Evolutionary conservation across 2,329 filamentous ascomycete species (phyloP), one percentile per base, ranked within the genome.

Genomic region (Cercospora janseana): DNA sequence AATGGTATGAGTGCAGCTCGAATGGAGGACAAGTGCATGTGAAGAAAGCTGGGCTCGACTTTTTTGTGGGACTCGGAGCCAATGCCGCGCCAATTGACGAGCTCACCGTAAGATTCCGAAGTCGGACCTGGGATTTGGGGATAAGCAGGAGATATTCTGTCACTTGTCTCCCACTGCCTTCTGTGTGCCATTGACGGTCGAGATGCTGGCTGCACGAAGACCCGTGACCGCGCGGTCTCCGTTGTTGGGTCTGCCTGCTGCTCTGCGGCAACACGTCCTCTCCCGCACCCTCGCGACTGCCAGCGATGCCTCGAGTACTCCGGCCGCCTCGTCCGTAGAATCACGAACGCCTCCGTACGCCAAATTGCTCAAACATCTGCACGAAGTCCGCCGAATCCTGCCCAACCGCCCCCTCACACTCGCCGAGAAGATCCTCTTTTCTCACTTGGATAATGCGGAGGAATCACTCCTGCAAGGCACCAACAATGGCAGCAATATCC

Each of bases 381-480:
- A 81, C 56, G 78, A 89, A 66, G 91, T 95, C 24, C 78, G 82
- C 46, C 79, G 80, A 46, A 81, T 95, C 7, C 79, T 96, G 26
- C 71, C 76, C 6, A 69, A 70, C 12, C 73, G 79, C 23, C 70
- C 78, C 49, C 81, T 98, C 52, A 96, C 92, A 2, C 81, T 98
- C 50, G 90, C 93, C 57, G 93, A 98, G 74, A 98, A 98, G 80
- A 96, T 98, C 64, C 80, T 98, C 51, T 98, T 97, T 77, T 89
- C 91, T 64, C 93, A 98, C 74, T 78, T 98, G 58, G 86, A 93
- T 72, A 87, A 89, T 65, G 82, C 85, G 5, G 91, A 95, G 72
- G 90, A 95, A 69, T 91, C 89, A 28, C 81, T 98, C 46, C 77
- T 95, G 54, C 82, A 81, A 46, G 82, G 83, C 65, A 96, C 91